Evolutionary conservation across 305 asterid species (phyloP), one percentile per base, ranked within the genome.

Genomic region (Fraxinus platypoda): DNA sequence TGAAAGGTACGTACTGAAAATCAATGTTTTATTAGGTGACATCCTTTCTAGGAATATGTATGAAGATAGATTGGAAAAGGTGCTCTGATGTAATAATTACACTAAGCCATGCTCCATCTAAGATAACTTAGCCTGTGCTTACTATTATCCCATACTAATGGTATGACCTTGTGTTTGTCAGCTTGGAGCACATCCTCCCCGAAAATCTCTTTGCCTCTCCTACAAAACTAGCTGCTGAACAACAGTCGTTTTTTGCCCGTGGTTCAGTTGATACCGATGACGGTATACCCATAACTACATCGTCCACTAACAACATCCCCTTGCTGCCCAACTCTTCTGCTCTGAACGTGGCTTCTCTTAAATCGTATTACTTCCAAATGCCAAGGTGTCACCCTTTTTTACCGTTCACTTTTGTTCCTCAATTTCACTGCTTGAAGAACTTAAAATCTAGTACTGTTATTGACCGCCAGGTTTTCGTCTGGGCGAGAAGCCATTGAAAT

Each of bases 141-240:
- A 74, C 8, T 4, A 25, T 17, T 57, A 17, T 43, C 8, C 9
- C 12, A 41, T n/a, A 33, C 81, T 89, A 79, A 80, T 33, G 52
- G 23, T 73, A 57, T 82, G 71, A 21, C 49, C 17, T 30, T 76
- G 33, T 81, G 82, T 78, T 82, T 83, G 74, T 31, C 43, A 96
- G 98, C 89, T 83, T 94, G 86, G 97, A 93, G 86, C 90, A 92
- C 88, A 84, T 80, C 77, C 97, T 96, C 43, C 99, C 99, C 0
- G 99, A 96, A 72, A 93, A 90, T 83, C 93, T 96, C 3, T 94
- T 96, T 19, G 90, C 97, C 1, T 94, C 98, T 78, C 99, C 99
- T 5, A 94, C 97, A 52, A 96, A 94, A 85, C 78, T 85, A 23
- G 90, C 90, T 13, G 93, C 90, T 31, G 94, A 93, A 57, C 78